Conservation (phyloP, 1,284 basidiomycete species). For the Coriolopsis trogii region DNA sequence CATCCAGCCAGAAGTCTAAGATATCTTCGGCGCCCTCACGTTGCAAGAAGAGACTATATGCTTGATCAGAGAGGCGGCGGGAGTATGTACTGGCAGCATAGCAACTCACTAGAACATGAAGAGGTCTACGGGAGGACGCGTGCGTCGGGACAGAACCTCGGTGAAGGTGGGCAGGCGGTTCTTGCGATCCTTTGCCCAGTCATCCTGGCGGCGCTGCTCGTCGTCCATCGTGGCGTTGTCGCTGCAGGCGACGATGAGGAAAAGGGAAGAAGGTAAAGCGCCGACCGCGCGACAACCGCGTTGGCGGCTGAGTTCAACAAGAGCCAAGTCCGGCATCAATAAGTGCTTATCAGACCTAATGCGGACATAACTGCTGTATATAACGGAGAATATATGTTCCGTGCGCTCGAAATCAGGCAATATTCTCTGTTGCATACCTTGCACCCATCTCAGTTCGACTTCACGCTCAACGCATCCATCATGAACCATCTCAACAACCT, state of each 20-base stretch:
- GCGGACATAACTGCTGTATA: too few species aligned
- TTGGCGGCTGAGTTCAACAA: constrained; percentile 21
- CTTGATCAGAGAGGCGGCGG: constrained; percentile 16
- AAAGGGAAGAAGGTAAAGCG: constrained; percentile 10
- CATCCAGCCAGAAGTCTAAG: constrained; percentile 98
- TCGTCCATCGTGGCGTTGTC: constrained; percentile 43
- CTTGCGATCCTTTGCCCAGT: constrained; percentile 66
- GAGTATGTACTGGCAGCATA: constrained; percentile 9
- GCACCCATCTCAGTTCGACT: too few species aligned
- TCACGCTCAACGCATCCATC: too few species aligned
- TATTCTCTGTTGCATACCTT: too few species aligned
- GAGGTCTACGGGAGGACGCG: constrained; percentile 92
- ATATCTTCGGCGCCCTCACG: constrained; percentile 94
- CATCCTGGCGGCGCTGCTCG: constrained; percentile 67
- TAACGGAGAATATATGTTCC: too few species aligned
- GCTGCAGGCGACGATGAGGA: constrained; percentile 20
- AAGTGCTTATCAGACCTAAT: too few species aligned
- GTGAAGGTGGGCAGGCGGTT: constrained; percentile 79
- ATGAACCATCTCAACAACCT: too few species aligned
- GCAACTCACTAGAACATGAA: constrained; percentile 95
- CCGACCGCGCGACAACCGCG: constrained; percentile 16
- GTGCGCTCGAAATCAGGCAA: too few species aligned
- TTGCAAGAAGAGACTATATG: constrained; percentile 80
- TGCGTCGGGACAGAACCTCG: constrained; percentile 86
- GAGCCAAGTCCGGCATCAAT: too few species aligned